These are phyloP conservation scores for Globisporangium solare DNA, from an alignment of 352 stramenopile genomes.

Conservation along the genomic window DNA sequence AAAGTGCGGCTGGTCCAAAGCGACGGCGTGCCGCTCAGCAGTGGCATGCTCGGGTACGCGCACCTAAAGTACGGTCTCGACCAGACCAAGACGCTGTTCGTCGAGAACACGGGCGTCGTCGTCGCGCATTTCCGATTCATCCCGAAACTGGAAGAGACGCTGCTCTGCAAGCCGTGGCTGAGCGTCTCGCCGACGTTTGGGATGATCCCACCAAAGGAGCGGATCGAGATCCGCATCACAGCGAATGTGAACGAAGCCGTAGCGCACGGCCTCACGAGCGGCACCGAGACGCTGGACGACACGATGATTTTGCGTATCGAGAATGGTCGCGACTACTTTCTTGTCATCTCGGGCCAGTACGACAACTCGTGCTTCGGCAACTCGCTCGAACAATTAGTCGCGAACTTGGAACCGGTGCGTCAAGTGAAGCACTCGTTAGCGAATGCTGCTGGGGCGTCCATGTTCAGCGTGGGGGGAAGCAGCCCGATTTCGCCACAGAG, in stretches of 20 bases:
- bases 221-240: slow-evolving; percentile 88
- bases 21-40: slow-evolving; percentile 35
- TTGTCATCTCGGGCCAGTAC: slow-evolving; percentile 92
- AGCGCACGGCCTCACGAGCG: slow-evolving; percentile 86
- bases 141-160: slow-evolving; percentile 80
- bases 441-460: slow-evolving; percentile 19
- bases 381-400: slow-evolving; percentile 93
- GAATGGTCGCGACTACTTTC: slow-evolving; percentile 95
- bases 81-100: slow-evolving; percentile 52
- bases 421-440: slow-evolving; percentile 25
- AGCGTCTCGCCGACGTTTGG: slow-evolving; percentile 84
- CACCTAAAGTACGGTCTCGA: slow-evolving; percentile 62
- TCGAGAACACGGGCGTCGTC: slow-evolving; percentile 92
- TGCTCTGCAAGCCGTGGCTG: slow-evolving; percentile 92
- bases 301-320: slow-evolving; percentile 96
- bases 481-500: background rate
- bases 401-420: slow-evolving; percentile 86
- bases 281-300: slow-evolving; percentile 92
- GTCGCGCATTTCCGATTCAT: slow-evolving; percentile 95
- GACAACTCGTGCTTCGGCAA: slow-evolving; percentile 94
- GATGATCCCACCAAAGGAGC: slow-evolving; percentile 81
- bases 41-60: slow-evolving; percentile 55
- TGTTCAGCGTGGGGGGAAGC: slow-evolving; percentile 39
- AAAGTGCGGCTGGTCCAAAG: slow-evolving; percentile 82
- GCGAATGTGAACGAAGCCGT: slow-evolving; percentile 88